A percentile compares a stretch with the other conserved stretches of the same genome.
These are phyloP conservation scores for Xylaria sp. DNA, from an alignment of 2,329 filamentous ascomycete genomes.

Conservation along the genomic window DNA sequence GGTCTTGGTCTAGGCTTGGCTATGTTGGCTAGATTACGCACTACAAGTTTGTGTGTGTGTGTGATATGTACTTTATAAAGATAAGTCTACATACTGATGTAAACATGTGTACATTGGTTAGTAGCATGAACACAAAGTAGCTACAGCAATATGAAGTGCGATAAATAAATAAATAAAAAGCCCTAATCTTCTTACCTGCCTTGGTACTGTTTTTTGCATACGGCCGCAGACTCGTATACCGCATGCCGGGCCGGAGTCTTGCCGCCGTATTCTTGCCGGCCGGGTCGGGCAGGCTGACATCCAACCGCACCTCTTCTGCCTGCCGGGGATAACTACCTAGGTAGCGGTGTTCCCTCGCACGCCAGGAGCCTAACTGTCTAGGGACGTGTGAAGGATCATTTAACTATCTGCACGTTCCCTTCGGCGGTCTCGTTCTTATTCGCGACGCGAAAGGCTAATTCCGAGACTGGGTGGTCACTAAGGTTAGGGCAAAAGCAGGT, in stretches of 20 bases:
- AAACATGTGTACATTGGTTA: background rate
- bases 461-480: background rate
- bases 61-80: too few species aligned
- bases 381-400: background rate
- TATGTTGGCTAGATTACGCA: too few species aligned
- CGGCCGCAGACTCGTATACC: background rate
- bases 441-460: background rate
- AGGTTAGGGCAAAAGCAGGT: background rate
- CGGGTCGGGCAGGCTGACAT: constrained; percentile 12
- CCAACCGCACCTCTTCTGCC: background rate
- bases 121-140: too few species aligned
- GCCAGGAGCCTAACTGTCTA: too few species aligned
- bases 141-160: too few species aligned
- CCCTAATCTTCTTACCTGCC: too few species aligned
- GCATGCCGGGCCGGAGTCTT: too few species aligned
- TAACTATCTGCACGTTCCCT: background rate
- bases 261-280: background rate
- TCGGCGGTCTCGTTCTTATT: background rate
- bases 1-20: background rate
- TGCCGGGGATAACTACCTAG: too few species aligned
- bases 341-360: too few species aligned
- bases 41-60: too few species aligned
- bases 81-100: too few species aligned
- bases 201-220: background rate
- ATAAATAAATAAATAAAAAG: too few species aligned